Evolutionary conservation across 1,284 basidiomycete species (phyloP).

Genomic region (Tilletia walkeri): DNA sequence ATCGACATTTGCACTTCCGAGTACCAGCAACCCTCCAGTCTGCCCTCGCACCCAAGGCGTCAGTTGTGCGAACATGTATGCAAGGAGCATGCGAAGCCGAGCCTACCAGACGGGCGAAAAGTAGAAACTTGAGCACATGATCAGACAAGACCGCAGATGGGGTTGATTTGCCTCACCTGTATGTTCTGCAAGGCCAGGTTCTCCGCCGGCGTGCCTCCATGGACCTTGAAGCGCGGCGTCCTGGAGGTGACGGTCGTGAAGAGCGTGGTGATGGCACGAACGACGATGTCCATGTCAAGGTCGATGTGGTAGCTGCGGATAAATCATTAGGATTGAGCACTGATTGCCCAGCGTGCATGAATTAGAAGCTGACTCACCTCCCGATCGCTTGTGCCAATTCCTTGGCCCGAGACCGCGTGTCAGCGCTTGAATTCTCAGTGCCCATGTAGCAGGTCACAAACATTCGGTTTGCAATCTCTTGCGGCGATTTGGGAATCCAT

Average conservation of each 20-base stretch:
- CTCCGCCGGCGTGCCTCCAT: slow-evolving; percentile 82
- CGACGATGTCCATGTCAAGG: slow-evolving; percentile 91
- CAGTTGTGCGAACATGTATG: slow-evolving; percentile 94
- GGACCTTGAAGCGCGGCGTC: slow-evolving; percentile 79
- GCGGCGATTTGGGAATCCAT: slow-evolving; percentile 80
- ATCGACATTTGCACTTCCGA: slow-evolving; percentile 96
- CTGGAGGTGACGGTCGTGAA: slow-evolving; percentile 80
- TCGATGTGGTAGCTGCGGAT: slow-evolving; percentile 70
- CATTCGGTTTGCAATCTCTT: slow-evolving; percentile 78
- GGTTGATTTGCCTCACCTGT: slow-evolving; percentile 60
- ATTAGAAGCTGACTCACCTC: slow-evolving; percentile 18
- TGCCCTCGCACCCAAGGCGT: slow-evolving; percentile 87
- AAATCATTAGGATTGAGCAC: neutral
- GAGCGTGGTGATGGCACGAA: slow-evolving; percentile 76
- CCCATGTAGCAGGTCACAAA: slow-evolving; percentile 99
- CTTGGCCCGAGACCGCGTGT: slow-evolving; percentile 82
- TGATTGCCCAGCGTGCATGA: neutral
- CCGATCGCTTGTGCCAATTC: slow-evolving; percentile 83
- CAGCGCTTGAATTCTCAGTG: slow-evolving; percentile 85
- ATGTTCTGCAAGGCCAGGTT: slow-evolving; percentile 98
- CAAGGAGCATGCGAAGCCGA: slow-evolving; percentile 88
- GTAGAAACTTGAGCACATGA: no score
- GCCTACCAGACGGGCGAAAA: slow-evolving; percentile 58
- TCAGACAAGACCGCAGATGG: neutral
- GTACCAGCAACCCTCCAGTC: slow-evolving; percentile 80